Conservation (phyloP, 441 rosid species). For the Metrosideros polymorpha region DNA sequence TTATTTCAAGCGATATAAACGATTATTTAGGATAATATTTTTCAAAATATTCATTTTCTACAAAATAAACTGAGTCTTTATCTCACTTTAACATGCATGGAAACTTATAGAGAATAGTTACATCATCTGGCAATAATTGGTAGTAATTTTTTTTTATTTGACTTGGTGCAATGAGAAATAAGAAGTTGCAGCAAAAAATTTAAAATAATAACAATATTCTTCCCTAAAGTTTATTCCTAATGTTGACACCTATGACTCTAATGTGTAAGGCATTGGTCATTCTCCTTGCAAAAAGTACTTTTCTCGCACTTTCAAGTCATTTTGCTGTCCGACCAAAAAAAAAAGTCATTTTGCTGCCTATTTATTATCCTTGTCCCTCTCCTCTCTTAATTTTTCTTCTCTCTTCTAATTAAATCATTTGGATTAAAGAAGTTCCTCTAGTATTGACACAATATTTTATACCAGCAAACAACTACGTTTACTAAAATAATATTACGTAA, state of each 20-base stretch:
- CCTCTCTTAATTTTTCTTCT: neutral
- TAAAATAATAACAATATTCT: no score
- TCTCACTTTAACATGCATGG: no score
- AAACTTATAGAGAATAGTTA: no score
- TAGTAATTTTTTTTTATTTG: neutral
- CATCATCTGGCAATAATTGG: neutral
- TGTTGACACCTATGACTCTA: neutral
- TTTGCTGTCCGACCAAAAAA: no score
- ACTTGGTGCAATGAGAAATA: neutral
- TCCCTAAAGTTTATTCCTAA: neutral
- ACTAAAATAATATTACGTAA: neutral
- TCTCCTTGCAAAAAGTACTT: neutral
- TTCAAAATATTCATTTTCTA: no score
- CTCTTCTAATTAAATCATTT: neutral
- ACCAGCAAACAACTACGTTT: neutral
- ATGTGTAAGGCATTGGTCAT: neutral
- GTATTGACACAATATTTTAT: neutral
- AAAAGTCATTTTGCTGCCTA: neutral
- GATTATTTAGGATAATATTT: no score
- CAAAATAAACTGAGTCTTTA: no score
- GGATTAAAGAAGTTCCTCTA: neutral
- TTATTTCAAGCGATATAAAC: no score
- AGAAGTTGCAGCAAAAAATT: neutral
- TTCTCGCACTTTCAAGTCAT: neutral
- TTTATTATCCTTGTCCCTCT: neutral